Evolutionary conservation across 805 yeast genomes (phyloP), one percentile per base, ranked within the genome.

Genomic region (Blastobotrys robertii): DNA sequence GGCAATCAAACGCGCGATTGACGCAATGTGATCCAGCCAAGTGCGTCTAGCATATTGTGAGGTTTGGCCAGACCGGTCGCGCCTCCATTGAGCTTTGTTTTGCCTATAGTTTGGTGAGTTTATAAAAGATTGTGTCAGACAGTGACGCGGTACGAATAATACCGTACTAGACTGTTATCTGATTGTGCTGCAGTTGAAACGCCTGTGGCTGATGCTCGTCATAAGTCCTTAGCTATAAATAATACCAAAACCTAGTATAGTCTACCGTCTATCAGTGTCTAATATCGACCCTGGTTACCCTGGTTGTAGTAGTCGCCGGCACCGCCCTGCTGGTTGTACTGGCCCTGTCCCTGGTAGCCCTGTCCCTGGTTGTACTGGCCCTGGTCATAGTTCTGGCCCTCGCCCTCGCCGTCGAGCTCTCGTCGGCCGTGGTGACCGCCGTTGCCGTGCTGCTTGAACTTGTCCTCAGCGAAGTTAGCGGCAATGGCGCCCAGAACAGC

Each of bases 401-500:
- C 14, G 13, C 37, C 37, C 7, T 37, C n/a, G 28, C 35, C 39
- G 22, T 34, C 39, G 8, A n/a, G 29, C 19, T 40, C 16, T n/a
- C 31, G 28, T 4, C 30, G 15, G 11, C 38, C 38, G 7, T n/a
- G 30, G 34, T 41, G 30, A 30, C 30, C 34, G 19, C 38, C 39
- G 19, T 44, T 37, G 9, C 30, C 25, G 36, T 37, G 29, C 11
- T 43, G 43, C 11, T 37, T 32, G 33, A 37, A 28, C 37, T 45
- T 45, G 38, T 45, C 44, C 8, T 40, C 43, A 25, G 39, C 19
- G 15, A 30, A 12, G 35, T 38, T 38, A 25, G 46, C 48, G 15
- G 42, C 38, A 25, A 45, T 15, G 19, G 45, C 48, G 12, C 48
- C 48, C n/a, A 43, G 42, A 30, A 43, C 38, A 11, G 41, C 37